phyloP scores from a whole-genome alignment of 495 filamentous ascomycete genomes.

The Aspergillus nidulans region DNA sequence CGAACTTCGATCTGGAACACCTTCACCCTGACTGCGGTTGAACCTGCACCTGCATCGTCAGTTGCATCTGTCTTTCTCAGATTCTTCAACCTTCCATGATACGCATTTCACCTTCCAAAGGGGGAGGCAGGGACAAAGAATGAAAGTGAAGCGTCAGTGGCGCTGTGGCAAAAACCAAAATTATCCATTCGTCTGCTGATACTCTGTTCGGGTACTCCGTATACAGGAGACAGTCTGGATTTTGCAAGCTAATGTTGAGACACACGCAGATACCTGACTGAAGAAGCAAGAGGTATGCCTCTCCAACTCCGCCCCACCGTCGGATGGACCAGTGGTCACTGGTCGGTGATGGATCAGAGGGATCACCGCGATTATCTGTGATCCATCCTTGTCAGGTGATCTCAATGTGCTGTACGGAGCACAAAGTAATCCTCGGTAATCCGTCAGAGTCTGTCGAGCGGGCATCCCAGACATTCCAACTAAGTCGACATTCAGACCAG shows the following conservation, averaged over 20 bases:
- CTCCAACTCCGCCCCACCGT: too few relatives aligned
- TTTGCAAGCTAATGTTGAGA: background rate
- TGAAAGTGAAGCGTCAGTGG: background rate
- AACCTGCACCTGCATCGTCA: too few relatives aligned
- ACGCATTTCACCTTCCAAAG: background rate
- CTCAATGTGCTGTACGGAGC: background rate
- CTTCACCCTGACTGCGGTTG: too few relatives aligned
- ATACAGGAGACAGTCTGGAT: background rate
- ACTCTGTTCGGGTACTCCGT: too few relatives aligned
- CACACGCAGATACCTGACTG: background rate
- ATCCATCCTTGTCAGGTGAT: background rate
- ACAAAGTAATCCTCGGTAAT: too few relatives aligned
- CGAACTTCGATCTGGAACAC: too few relatives aligned
- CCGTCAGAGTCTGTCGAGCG: background rate
- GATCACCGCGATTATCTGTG: background rate
- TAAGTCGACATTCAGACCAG: background rate
- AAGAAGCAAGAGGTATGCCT: background rate
- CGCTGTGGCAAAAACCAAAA: background rate
- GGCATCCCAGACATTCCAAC: background rate
- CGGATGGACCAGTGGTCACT: too few relatives aligned
- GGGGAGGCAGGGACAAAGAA: background rate
- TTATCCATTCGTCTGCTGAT: background rate
- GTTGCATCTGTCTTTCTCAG: background rate
- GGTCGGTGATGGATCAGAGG: background rate
- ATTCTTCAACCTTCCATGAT: background rate